These are phyloP conservation scores for Ophiosphaerella herpotricha DNA, from an alignment of 2,329 filamentous ascomycete species.

Conservation along the genomic window DNA sequence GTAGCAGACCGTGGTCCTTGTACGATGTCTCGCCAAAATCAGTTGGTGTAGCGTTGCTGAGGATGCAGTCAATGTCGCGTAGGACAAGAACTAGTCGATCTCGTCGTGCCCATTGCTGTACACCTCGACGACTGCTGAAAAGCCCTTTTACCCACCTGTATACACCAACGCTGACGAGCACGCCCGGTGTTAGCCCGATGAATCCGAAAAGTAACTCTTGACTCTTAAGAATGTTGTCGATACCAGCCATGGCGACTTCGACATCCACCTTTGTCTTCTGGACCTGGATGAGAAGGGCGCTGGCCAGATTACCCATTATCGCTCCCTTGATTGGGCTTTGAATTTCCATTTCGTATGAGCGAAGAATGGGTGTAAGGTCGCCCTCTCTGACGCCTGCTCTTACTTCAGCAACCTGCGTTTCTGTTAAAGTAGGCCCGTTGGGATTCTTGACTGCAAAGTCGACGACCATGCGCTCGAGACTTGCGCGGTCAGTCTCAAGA, in stretches of 20 bases:
- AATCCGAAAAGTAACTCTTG: conserved; percentile 98
- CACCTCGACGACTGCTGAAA: conserved; percentile 72
- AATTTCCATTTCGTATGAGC: conserved; percentile 88
- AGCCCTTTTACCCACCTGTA: conserved; percentile 71
- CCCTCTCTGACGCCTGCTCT: conserved; percentile 83
- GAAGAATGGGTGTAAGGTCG: conserved; percentile 88
- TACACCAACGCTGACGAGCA: conserved; percentile 81
- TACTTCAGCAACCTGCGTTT: conserved; percentile 74
- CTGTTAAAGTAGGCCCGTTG: conserved; percentile 64
- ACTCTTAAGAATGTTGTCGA: conserved; percentile 91
- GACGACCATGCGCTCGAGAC: conserved; percentile 95
- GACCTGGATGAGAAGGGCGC: conserved; percentile 91
- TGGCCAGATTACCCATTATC: conserved; percentile 81
- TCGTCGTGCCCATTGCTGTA: conserved; percentile 66
- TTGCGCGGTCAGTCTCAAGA: conserved; percentile 85
- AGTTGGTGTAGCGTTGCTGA: conserved; percentile 59
- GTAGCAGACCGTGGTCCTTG: conserved; percentile 86
- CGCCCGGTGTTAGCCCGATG: conserved; percentile 86
- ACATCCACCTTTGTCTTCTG: conserved; percentile 99
- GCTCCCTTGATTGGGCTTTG: conserved; percentile 81
- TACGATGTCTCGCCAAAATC: conserved; percentile 80
- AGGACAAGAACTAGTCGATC: conserved; percentile 76
- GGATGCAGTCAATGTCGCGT: conserved; percentile 80
- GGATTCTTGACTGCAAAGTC: conserved; percentile 90
- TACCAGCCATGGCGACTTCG: conserved; percentile 93